Base-by-base conservation (phyloP, 768 basidiomycete genomes). In the Amanita muscaria region DNA sequence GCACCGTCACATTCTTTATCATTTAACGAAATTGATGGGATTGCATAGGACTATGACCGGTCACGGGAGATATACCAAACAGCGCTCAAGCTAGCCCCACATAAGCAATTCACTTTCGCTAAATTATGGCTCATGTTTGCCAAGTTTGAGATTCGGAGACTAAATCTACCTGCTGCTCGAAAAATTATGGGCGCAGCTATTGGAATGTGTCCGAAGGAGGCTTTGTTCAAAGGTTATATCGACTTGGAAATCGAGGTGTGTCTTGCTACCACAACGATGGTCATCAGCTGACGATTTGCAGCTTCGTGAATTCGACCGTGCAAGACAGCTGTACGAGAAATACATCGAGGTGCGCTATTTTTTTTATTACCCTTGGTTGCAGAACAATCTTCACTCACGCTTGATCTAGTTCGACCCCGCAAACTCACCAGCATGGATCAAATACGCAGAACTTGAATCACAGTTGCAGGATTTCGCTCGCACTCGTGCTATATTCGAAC, bases 101-200 rank as follows among this genome's bases (percentile, higher is more conserved):
- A 99, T 62, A 94, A 94, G 58, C 79, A 83, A 48, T 99, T 99
- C 62, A 97, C 96, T 0, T 99, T 99, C 53, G 88, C 96, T 3
- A 99, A 99, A 64, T 67, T 98, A 9, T 99, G 96, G 96, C 62
- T 88, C 15, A 76, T 87, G 68, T 94, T 84, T 52, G 90, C 94
- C 4, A 80, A 84, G 51, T 98, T 98, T 53, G 96, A 98, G 62
- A 67, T 96, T 6, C 77, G 96, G 35, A 76, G 77, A 42, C 68
- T 93, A 25, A 83, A 96, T 47, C 64, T 99, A 32, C 65, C 71
- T 14, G 80, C 89, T 19, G 94, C 93, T 3, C 75, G 94, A 34
- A 97, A 89, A 61, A 75, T 93, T 33, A 66, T 99, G 18, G 96
- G 96, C 3, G 75, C 82, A 0, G 86, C 83, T 3, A 88, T 99